These are phyloP conservation scores for Geranomyces michiganensis DNA, from an alignment of 192 early-diverging fungal genomes.

Conservation along the genomic window DNA sequence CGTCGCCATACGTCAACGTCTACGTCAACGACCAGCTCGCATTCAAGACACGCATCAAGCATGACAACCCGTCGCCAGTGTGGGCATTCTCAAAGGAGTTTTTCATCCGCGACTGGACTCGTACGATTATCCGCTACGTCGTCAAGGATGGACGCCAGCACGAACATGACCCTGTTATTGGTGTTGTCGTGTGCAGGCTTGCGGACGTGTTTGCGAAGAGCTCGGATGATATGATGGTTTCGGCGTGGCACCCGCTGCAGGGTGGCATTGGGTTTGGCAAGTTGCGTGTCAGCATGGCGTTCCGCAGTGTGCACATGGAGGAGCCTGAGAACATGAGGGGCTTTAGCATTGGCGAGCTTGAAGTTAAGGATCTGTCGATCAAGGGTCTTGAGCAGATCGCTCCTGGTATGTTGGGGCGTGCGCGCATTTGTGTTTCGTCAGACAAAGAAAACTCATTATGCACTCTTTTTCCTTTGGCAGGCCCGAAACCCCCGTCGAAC, in stretches of 20 bases:
- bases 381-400: constrained; percentile 19
- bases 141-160: constrained; percentile 33
- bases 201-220: constrained; percentile 23
- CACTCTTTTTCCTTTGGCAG: background rate
- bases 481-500: constrained; percentile 8
- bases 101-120: constrained; percentile 33
- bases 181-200: constrained; percentile 26
- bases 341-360: constrained; percentile 26
- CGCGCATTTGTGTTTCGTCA: background rate
- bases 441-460: no score
- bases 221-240: constrained; percentile 21
- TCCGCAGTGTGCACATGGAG: constrained; percentile 24
- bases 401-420: background rate
- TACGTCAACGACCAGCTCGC: constrained; percentile 30
- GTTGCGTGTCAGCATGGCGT: constrained; percentile 24
- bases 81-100: constrained; percentile 20
- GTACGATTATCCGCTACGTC: constrained; percentile 26
- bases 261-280: constrained; percentile 36
- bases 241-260: constrained; percentile 32
- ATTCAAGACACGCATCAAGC: constrained; percentile 32
- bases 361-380: constrained; percentile 10
- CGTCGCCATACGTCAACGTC: constrained; percentile 34
- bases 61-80: constrained; percentile 32
- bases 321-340: constrained; percentile 34
- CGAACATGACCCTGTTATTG: constrained; percentile 37